Base-by-base conservation (phyloP, 2,329 filamentous ascomycete species). In the Epichloe glyceriae region DNA sequence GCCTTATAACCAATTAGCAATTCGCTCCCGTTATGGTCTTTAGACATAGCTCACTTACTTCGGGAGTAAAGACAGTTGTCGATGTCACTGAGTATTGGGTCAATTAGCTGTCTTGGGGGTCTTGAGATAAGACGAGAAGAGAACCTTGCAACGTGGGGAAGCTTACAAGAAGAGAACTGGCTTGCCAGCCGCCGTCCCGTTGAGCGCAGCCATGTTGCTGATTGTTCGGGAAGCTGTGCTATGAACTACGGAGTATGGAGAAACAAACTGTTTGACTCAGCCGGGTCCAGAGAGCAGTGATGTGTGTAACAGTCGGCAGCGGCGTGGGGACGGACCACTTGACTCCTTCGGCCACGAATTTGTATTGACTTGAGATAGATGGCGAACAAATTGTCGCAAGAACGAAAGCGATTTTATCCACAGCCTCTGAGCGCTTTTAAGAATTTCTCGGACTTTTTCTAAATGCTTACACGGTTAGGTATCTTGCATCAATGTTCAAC, bases 61-160 rank as follows among this genome's bases (percentile, higher is more conserved):
- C 85, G 89, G 0, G 90, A 82, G 62, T 96, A 97, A 51, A 97
- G 79, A 69, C 94, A 98, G 64, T 98, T 98, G 74, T 98, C 93
- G 63, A 98, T 97, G 65, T 98, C 93, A 64, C 96, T 97, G 67
- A 80, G 17, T 7, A 15, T 46, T 14, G 45, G 6, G 34, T 50
- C 20, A 14, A 37, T 37, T 35, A 20, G n/a, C 22, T 19, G 15
- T 14, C 7, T 17, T 14, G 26, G 2, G 12, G 2, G 12, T 41
- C n/a, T 6, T 35, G 0, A 2, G 10, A 19, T 12, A 20, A 22
- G 4, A 30, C 30, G 30, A 30, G 10, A 30, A 30, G 10, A 30
- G 30, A 30, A 30, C 30, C 30, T 11, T 11, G 30, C 10, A 11
- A 30, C 3, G 26, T 30, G 8, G 17, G 5, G 19, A 12, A n/a